Percentiles rank a stretch among this genome's conserved stretches.
These are phyloP conservation scores for Sonneratia alba DNA, from an alignment of 345 rosid species.

Conservation along the genomic window DNA sequence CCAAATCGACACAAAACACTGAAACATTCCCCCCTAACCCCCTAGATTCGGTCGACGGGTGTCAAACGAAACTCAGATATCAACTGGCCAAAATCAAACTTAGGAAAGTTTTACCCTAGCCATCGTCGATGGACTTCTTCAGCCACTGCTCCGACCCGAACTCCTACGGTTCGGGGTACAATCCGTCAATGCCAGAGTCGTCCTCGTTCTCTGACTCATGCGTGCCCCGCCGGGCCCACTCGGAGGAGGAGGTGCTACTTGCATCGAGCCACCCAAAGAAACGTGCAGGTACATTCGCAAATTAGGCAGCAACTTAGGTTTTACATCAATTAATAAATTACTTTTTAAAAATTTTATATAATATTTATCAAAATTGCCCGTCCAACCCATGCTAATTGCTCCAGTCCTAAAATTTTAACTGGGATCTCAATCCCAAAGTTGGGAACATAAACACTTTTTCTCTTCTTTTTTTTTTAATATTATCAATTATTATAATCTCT, in stretches of 20 bases:
- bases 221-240: slow-evolving; percentile 6
- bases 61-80: not conserved
- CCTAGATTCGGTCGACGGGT: not conserved
- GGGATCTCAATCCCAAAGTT: too few species aligned
- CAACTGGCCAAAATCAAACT: not conserved
- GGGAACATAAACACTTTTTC: too few species aligned
- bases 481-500: too few species aligned
- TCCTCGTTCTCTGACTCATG: not conserved
- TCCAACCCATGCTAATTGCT: too few species aligned
- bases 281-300: slow-evolving; percentile 27
- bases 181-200: not conserved
- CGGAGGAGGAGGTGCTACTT: slow-evolving; percentile 26
- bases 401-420: too few species aligned
- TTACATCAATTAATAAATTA: too few species aligned
- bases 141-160: not conserved
- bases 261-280: slow-evolving; percentile 58
- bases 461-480: too few species aligned
- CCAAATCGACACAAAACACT: not conserved
- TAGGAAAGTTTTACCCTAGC: not conserved
- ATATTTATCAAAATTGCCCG: too few species aligned
- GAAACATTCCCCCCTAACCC: not conserved
- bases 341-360: not conserved
- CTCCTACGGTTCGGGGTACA: not conserved
- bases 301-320: too few species aligned
- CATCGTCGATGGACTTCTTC: not conserved